Evolutionary conservation across 139 green algal species (phyloP), one percentile per base, ranked within the genome.

Genomic region (Micractinium sp.): DNA sequence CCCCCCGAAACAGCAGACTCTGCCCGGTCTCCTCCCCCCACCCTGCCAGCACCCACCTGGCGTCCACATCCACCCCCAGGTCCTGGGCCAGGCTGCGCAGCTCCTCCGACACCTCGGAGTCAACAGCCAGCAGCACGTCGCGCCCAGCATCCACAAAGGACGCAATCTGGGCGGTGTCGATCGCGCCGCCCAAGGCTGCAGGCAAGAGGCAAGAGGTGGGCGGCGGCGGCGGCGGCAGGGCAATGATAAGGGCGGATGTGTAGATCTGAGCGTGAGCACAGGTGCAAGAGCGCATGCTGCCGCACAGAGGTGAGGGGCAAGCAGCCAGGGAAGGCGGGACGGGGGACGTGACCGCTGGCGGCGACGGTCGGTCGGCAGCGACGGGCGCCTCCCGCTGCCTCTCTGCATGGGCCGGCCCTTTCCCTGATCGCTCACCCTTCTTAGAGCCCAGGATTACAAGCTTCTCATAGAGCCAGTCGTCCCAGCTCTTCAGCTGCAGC

Each of bases 141-240:
- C 92, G 92, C 7, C 97, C 97, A 29, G 81, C 90, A 66, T 99
- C 96, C 2, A 99, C 91, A 88, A 99, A 99, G 27, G 98, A 95
- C 9, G 97, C 78, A n/a, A 99, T 90, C 2, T 82, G 88, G 1
- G 87, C 81, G 19, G 92, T 83, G 81, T 95, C 92, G 5, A 98
- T 71, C 3, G 87, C 89, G 15, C 95, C 94, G 15, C 96, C 95
- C 88, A 96, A 92, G 9, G 87, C 95, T 97, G 93, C 92, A 85
- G 53, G 31, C 20, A 81, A 31, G 41, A 9, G 31, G 15, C 35
- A 3, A 74, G 73, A 29, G 60, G 27, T n/a, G 61, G 7, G 22
- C 23, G 3, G 76, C 35, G 77, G 77, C 77, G 39, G 18, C 77
- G 74, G n/a, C 74, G 74, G n/a, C 74, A 14, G 16, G 19, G 18